phyloP scores from a whole-genome alignment of 83 land plant genomes.

The Picea abies region DNA sequence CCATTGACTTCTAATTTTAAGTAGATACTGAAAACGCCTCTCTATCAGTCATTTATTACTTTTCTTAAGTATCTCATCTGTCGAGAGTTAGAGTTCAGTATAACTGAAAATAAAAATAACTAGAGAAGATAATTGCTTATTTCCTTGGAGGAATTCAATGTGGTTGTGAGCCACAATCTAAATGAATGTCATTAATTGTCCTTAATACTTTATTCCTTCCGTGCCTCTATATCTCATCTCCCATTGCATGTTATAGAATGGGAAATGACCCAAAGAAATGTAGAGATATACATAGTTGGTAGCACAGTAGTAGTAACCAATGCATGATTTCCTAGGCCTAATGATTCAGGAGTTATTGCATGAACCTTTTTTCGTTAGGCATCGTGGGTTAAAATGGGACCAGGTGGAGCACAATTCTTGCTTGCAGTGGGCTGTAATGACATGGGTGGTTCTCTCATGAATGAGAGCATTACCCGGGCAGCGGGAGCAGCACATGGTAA shows the following conservation, averaged over 20 bases:
- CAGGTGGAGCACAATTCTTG: constrained; percentile 45
- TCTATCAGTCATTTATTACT: no score
- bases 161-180: no score
- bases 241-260: not conserved
- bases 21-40: no score
- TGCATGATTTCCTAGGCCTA: not conserved
- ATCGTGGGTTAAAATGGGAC: constrained; percentile 60
- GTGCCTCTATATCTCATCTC: not conserved
- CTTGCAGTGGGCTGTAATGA: constrained; percentile 50
- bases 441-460: constrained; percentile 57
- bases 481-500: constrained; percentile 56
- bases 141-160: no score
- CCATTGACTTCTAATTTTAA: no score
- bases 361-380: constrained; percentile 25
- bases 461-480: constrained; percentile 53
- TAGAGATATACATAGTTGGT: not conserved
- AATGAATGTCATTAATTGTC: not conserved
- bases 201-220: not conserved
- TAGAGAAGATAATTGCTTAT: no score
- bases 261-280: not conserved
- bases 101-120: no score
- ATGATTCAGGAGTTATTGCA: constrained; percentile 3
- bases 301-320: not conserved
- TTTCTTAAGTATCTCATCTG: no score
- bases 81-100: no score